These are phyloP conservation scores for Dalbergia cochinchinensis DNA, from an alignment of 306 rosid genomes.

Conservation along the genomic window DNA sequence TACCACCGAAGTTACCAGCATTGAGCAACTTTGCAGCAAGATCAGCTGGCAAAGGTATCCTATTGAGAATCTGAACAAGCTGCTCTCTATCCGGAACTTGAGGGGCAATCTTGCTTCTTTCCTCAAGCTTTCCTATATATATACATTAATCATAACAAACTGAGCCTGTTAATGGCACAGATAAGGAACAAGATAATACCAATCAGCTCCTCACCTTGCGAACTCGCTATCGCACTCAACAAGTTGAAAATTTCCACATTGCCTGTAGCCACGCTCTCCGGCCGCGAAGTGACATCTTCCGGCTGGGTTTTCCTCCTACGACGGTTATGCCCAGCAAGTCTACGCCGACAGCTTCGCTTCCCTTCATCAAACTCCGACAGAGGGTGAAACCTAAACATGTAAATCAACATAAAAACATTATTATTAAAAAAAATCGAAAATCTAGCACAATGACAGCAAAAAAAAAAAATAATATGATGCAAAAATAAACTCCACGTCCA, in stretches of 20 bases:
- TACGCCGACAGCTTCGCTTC: conserved; percentile 85
- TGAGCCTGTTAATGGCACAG: conserved; percentile 15
- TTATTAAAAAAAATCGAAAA: background rate
- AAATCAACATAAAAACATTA: background rate
- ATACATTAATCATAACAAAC: conserved; percentile 20
- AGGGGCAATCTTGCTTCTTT: conserved; percentile 56
- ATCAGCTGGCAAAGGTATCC: conserved; percentile 79
- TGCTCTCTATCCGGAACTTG: conserved; percentile 74
- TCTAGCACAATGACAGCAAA: background rate
- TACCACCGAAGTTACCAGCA: conserved; percentile 62
- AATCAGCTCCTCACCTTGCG: conserved; percentile 65
- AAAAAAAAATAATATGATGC: conserved; percentile 13
- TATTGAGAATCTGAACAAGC: conserved; percentile 80
- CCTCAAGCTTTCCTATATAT: conserved; percentile 72
- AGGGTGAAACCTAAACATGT: conserved; percentile 70
- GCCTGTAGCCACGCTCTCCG: conserved; percentile 48
- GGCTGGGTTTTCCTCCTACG: conserved; percentile 85
- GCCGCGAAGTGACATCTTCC: conserved; percentile 71
- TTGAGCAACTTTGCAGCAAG: conserved; percentile 79
- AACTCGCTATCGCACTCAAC: conserved; percentile 74
- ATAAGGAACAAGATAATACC: background rate
- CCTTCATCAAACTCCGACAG: conserved; percentile 90
- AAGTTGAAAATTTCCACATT: conserved; percentile 74
- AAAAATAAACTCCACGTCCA: background rate
- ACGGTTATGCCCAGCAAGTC: conserved; percentile 94